Base-by-base conservation (phyloP, 805 yeast genomes). In the Zygoascus ofunaensis region DNA sequence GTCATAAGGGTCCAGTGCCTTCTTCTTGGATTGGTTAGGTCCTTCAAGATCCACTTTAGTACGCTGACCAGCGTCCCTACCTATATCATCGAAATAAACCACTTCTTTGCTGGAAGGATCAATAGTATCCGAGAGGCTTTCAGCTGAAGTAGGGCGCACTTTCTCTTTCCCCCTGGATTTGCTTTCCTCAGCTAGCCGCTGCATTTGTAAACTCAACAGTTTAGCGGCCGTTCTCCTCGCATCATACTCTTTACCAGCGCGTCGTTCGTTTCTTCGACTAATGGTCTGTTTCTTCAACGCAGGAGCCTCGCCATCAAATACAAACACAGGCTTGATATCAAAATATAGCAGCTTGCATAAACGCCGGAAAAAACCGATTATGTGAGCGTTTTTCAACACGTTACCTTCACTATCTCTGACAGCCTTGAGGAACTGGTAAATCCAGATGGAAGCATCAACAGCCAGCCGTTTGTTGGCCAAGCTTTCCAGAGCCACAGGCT, bases 361-460 rank as follows among this genome's bases (percentile, higher is more conserved):
- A 44, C 99, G 72, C 50, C 97, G 67, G 61, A 90, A 90, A 56
- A 92, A 92, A 5, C 99, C 99, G n/a, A 87, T 84, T 17, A 92
- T 77, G 60, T 92, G 98, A 0, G 96, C 81, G 49, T 79, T 83
- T 24, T 74, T 71, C 48, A 89, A 61, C 0, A 85, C 75, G 47
- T 82, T 76, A 5, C 97, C 98, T 24, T 82, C 82, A 34, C 76
- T 65, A 59, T 87, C 95, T 53, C 97, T 73, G 19, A 92, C 94
- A 1, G 97, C 97, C 60, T 90, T 92, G 51, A 92, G 68, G 58
- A 92, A 92, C 61, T 92, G 99, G 59, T 92, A 92, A 44, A 92
- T 83, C 99, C 99, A 92, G 51, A 92, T 92, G 2, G 97, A 90
- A 1, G 98, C 99, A 69, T 92, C 99, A 5, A 92, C 90, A 0